Percentiles rank a stretch among this genome's conserved stretches.
These are phyloP conservation scores for Cyathus striatus DNA, from an alignment of 768 basidiomycete genomes.

Conservation along the genomic window DNA sequence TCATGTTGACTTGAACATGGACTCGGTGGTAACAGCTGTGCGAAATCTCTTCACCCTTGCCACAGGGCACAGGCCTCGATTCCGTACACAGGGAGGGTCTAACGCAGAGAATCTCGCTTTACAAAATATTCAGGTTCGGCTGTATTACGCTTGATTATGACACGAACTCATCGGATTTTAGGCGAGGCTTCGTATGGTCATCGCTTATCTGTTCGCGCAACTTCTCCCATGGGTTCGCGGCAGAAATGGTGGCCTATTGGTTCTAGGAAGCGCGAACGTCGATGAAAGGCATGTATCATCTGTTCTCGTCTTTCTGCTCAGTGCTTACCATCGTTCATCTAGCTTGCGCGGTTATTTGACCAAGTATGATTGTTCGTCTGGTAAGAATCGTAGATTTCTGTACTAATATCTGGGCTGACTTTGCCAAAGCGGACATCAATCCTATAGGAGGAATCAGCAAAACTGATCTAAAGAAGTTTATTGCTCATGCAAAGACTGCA, in stretches of 20 bases:
- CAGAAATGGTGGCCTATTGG: conserved; percentile 78
- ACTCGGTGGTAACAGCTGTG: conserved; percentile 80
- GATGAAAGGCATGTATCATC: conserved; percentile 99
- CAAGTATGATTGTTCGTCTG: conserved; percentile 95
- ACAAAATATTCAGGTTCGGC: conserved; percentile 87
- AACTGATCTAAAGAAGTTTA: conserved; percentile 94
- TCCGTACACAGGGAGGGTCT: conserved; percentile 83
- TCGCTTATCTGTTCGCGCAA: conserved; percentile 93
- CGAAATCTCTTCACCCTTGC: conserved; percentile 79
- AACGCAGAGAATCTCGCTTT: conserved; percentile 90
- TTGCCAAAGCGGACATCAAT: conserved; percentile 88
- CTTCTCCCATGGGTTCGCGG: conserved; percentile 90
- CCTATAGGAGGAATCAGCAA: conserved; percentile 98
- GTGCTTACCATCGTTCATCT: neutral
- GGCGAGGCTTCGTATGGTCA: conserved; percentile 92
- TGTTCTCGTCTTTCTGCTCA: no score
- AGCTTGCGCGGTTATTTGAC: conserved; percentile 95
- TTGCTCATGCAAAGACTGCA: conserved; percentile 70
- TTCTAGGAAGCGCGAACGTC: conserved; percentile 97
- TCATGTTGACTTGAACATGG: conserved; percentile 96
- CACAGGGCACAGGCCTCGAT: conserved; percentile 58
- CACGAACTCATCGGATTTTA: conserved; percentile 18
- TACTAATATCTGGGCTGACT: no score
- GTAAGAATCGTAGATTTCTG: conserved; percentile 26
- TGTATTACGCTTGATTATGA: neutral